phyloP scores from a whole-genome alignment of 108 stramenopile genomes.

The Chaetoceros muelleri region DNA sequence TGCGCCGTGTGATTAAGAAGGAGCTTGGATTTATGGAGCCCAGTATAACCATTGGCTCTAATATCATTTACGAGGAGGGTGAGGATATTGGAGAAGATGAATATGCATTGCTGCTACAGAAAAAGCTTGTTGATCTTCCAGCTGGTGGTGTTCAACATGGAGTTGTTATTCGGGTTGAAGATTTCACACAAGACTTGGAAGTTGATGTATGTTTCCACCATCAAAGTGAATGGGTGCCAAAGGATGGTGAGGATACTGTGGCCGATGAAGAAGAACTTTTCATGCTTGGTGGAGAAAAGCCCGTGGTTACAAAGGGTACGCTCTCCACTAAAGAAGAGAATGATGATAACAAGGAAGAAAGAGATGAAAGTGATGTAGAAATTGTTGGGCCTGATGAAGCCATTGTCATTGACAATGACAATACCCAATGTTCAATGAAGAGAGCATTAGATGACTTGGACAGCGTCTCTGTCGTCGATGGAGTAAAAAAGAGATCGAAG shows the following conservation, averaged over 20 bases:
- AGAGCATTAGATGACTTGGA: too few relatives aligned
- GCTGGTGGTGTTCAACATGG: constrained; percentile 86
- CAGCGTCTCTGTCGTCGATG: too few relatives aligned
- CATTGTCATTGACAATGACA: too few relatives aligned
- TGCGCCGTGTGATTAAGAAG: constrained; percentile 56
- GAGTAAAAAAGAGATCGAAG: too few relatives aligned
- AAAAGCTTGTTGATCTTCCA: constrained; percentile 44
- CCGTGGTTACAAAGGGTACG: constrained; percentile 7
- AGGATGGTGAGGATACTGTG: constrained; percentile 20
- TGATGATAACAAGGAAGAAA: neutral
- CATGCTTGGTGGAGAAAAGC: constrained; percentile 49
- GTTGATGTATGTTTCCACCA: constrained; percentile 65
- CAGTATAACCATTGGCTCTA: constrained; percentile 34
- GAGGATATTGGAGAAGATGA: constrained; percentile 56
- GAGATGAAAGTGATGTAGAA: constrained; percentile 1
- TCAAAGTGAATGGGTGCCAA: constrained; percentile 36
- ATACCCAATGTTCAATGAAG: too few relatives aligned
- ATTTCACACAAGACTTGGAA: constrained; percentile 85
- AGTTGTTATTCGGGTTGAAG: constrained; percentile 70
- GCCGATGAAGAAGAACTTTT: constrained; percentile 49
- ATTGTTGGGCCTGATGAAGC: constrained; percentile 1
- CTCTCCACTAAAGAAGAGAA: neutral
- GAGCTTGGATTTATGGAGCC: constrained; percentile 80
- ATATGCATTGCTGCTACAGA: constrained; percentile 39
- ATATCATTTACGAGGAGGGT: constrained; percentile 73